phyloP scores from a whole-genome alignment of 2,329 filamentous ascomycete species.

The Byssoonygena ceratinophila region DNA sequence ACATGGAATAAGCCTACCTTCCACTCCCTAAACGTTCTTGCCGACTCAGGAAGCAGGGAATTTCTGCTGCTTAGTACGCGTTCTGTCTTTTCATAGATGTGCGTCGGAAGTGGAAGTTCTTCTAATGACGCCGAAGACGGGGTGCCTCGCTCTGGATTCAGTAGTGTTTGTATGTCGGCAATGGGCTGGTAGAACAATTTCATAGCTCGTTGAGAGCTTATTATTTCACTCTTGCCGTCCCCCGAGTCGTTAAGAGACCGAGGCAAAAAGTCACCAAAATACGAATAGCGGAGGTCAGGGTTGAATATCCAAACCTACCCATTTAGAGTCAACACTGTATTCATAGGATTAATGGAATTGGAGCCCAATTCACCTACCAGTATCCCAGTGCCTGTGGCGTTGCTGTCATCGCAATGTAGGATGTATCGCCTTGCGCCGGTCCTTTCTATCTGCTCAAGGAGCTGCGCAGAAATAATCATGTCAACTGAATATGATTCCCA shows the following conservation, averaged over 20 bases:
- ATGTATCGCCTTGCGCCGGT: slow-evolving; percentile 48
- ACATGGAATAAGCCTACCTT: slow-evolving; percentile 44
- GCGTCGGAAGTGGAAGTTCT: slow-evolving; percentile 36
- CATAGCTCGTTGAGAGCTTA: slow-evolving; percentile 40
- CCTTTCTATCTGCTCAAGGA: slow-evolving; percentile 47
- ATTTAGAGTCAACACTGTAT: neutral
- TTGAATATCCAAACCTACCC: slow-evolving; percentile 51
- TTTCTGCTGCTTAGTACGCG: slow-evolving; percentile 33
- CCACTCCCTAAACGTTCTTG: slow-evolving; percentile 46
- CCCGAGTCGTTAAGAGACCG: neutral
- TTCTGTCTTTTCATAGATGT: slow-evolving; percentile 31
- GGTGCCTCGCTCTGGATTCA: slow-evolving; percentile 30
- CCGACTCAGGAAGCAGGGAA: slow-evolving; percentile 39
- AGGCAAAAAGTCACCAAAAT: slow-evolving; percentile 24
- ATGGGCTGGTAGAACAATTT: slow-evolving; percentile 46
- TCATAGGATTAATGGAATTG: neutral
- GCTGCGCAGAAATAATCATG: slow-evolving; percentile 42
- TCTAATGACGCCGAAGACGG: slow-evolving; percentile 38
- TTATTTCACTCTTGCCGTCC: neutral
- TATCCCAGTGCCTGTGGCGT: slow-evolving; percentile 23
- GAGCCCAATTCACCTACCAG: slow-evolving; percentile 24
- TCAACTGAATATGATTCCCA: slow-evolving; percentile 30
- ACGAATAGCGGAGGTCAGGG: slow-evolving; percentile 47
- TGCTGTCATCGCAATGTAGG: slow-evolving; percentile 30
- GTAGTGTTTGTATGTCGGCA: slow-evolving; percentile 26